Evolutionary conservation across 2,329 filamentous ascomycete species (phyloP).

Genomic region (Xylaria sp.): DNA sequence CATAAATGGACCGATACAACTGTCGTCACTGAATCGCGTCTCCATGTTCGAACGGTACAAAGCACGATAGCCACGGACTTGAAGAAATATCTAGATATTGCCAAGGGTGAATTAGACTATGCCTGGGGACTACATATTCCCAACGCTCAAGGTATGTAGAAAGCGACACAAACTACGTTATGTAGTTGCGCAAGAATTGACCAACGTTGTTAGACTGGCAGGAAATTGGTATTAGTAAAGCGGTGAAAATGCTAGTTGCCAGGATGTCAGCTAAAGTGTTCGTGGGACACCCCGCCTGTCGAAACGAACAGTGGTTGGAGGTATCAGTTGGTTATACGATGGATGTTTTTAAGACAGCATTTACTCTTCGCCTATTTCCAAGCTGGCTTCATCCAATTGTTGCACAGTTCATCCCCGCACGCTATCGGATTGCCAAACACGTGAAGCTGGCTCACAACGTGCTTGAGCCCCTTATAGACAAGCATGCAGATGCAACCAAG

Average conservation of each 20-base stretch:
- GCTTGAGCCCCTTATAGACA: constrained; percentile 17
- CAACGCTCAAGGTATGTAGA: constrained; percentile 5
- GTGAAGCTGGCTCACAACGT: neutral
- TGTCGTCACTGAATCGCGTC: constrained; percentile 21
- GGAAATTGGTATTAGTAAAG: constrained; percentile 24
- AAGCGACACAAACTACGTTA: no score
- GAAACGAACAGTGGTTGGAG: constrained; percentile 20
- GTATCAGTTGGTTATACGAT: constrained; percentile 31
- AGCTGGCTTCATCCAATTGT: constrained; percentile 29
- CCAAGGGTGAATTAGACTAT: constrained; percentile 25
- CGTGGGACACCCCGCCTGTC: constrained; percentile 34
- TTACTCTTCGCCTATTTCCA: constrained; percentile 36
- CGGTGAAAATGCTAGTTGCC: constrained; percentile 29
- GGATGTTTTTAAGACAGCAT: constrained; percentile 30
- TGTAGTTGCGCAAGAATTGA: neutral
- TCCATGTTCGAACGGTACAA: constrained; percentile 28
- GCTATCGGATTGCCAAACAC: constrained; percentile 17
- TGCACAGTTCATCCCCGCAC: constrained; percentile 54
- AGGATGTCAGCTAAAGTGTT: constrained; percentile 33
- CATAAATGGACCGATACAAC: constrained; percentile 27
- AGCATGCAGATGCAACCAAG: constrained; percentile 13
- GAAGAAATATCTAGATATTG: constrained; percentile 13
- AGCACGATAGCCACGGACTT: constrained; percentile 23
- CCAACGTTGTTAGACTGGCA: constrained; percentile 27
- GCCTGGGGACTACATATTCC: constrained; percentile 25